Conservation (phyloP, 1,284 basidiomycete species). For the Rhodotorula sp. region DNA sequence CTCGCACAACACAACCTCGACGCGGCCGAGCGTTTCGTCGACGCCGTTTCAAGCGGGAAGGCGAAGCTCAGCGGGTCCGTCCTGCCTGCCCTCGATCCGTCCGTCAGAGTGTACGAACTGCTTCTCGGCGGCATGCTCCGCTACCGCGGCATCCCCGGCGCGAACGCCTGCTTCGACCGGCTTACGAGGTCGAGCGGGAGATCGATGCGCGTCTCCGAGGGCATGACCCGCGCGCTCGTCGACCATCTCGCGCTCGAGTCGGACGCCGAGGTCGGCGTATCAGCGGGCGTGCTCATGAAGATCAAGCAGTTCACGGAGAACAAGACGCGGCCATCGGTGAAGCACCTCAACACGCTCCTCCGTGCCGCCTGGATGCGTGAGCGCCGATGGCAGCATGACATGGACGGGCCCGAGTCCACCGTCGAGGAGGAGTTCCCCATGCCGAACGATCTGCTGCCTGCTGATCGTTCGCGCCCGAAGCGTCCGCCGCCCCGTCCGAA, state of each 20-base stretch:
- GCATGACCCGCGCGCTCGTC: constrained; percentile 29
- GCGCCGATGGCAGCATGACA: background rate
- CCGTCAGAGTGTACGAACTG: constrained; percentile 15
- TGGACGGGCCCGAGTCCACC: background rate
- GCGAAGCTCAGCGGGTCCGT: constrained; percentile 8
- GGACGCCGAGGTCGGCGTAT: constrained; percentile 1
- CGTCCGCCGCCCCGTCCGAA: background rate
- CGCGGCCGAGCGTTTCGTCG: constrained; percentile 26
- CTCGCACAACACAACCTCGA: constrained; percentile 19
- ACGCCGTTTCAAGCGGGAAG: constrained; percentile 4
- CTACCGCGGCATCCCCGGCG: constrained; percentile 20
- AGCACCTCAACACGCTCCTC: constrained; percentile 29
- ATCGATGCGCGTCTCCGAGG: constrained; percentile 20
- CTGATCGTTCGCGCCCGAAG: background rate
- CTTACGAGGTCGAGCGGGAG: constrained; percentile 2
- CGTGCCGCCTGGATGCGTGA: constrained; percentile 33
- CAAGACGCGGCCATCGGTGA: constrained; percentile 14
- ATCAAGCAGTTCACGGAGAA: constrained; percentile 21
- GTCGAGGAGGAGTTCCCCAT: constrained; percentile 23
- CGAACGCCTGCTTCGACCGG: constrained; percentile 19
- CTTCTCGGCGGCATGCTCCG: constrained; percentile 28
- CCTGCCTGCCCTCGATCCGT: constrained; percentile 7
- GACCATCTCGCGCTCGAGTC: constrained; percentile 25
- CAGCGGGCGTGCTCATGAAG: constrained; percentile 18
- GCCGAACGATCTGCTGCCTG: background rate